Evolutionary conservation across 2,329 filamentous ascomycete species (phyloP).

Genomic region (Cercospora sp.): DNA sequence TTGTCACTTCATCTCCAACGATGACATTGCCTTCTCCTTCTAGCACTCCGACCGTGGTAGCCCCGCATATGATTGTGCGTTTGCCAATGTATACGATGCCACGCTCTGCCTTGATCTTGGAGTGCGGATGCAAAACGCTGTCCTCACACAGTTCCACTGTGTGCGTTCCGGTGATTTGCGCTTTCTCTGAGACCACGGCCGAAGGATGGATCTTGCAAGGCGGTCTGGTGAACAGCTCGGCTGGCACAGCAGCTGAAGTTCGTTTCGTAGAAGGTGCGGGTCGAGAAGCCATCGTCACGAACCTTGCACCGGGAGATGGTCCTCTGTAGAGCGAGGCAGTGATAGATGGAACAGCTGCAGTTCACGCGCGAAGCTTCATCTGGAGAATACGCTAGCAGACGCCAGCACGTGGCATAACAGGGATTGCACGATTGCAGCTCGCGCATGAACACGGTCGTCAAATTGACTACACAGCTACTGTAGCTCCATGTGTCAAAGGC

Average conservation of each 20-base stretch:
- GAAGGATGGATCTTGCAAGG: constrained; percentile 48
- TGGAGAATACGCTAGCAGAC: not conserved
- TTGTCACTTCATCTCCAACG: constrained; percentile 46
- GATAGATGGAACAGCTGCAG: not conserved
- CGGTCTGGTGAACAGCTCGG: constrained; percentile 32
- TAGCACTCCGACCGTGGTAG: constrained; percentile 43
- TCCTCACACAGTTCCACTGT: constrained; percentile 76
- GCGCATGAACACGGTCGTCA: too few species aligned
- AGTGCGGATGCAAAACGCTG: constrained; percentile 82
- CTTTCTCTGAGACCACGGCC: constrained; percentile 52
- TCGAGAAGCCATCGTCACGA: constrained; percentile 23
- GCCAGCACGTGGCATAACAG: not conserved
- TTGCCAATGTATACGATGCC: constrained; percentile 48
- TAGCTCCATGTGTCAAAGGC: too few species aligned
- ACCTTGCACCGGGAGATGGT: not conserved
- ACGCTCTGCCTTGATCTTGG: constrained; percentile 50
- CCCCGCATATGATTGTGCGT: constrained; percentile 75
- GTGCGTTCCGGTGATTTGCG: constrained; percentile 65
- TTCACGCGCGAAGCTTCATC: not conserved
- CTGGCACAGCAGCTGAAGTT: constrained; percentile 8
- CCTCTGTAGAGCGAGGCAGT: not conserved
- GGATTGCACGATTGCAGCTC: too few species aligned
- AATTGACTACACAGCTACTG: too few species aligned
- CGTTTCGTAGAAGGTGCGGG: constrained; percentile 17
- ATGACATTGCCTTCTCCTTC: constrained; percentile 38